These are phyloP conservation scores for Xerocomellus intermedius DNA, from an alignment of 768 basidiomycete species.

Conservation along the genomic window DNA sequence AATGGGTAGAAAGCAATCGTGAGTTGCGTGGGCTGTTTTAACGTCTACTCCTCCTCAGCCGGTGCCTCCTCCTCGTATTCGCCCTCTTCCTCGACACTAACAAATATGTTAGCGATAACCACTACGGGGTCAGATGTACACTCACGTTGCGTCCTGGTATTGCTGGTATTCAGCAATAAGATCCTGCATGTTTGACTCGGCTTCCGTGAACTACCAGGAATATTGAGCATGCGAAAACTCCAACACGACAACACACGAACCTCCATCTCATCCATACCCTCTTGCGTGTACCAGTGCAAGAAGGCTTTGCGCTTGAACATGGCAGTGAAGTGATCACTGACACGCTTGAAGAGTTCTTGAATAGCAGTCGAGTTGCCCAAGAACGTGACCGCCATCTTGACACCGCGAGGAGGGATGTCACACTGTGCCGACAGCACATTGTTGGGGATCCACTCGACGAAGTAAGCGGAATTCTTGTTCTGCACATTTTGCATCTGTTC, in stretches of 20 bases:
- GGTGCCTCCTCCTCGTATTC: conserved; percentile 83
- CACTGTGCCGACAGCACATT: conserved; percentile 98
- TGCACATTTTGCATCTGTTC: conserved; percentile 98
- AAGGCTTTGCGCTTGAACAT: conserved; percentile 99
- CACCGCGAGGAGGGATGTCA: conserved; percentile 92
- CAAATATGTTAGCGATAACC: conserved; percentile 11
- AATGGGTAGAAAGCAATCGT: conserved; percentile 16
- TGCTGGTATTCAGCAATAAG: conserved; percentile 97
- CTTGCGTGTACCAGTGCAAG: conserved; percentile 99
- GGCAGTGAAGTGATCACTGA: conserved; percentile 96
- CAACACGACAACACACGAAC: conserved; percentile 31
- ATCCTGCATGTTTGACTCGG: conserved; percentile 99
- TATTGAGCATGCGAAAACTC: not conserved
- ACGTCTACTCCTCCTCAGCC: conserved; percentile 54
- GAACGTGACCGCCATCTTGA: conserved; percentile 98
- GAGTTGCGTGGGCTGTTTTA: conserved; percentile 21
- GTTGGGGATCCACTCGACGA: conserved; percentile 99
- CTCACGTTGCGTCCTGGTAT: conserved; percentile 92
- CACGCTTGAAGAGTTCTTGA: conserved; percentile 98
- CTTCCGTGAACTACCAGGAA: conserved; percentile 78
- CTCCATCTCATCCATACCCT: conserved; percentile 99
- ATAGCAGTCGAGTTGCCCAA: conserved; percentile 97
- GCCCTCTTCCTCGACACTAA: conserved; percentile 80
- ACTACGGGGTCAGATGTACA: conserved; percentile 15
- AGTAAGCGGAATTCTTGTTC: conserved; percentile 97